phyloP scores from a whole-genome alignment of 1,139 yeast genomes.

The Kurtzmaniella quercitrusa region DNA sequence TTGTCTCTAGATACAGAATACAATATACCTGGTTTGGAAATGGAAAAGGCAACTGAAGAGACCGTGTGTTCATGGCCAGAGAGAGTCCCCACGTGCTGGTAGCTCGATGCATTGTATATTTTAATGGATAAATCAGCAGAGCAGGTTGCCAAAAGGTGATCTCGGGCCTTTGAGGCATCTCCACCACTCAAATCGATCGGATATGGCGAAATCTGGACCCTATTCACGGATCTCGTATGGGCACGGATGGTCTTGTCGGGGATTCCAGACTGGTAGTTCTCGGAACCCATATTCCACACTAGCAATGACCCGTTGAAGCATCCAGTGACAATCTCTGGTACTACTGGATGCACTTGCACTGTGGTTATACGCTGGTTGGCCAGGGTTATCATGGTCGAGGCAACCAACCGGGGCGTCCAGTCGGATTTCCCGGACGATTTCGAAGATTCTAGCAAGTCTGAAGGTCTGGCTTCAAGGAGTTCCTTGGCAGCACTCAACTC shows the following conservation, averaged over 20 bases:
- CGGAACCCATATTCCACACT: slow-evolving; percentile 62
- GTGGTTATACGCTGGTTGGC: slow-evolving; percentile 54
- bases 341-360: slow-evolving; percentile 67
- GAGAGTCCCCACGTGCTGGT: slow-evolving; percentile 58
- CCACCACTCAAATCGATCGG: slow-evolving; percentile 25
- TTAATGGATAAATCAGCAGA: slow-evolving; percentile 73
- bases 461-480: slow-evolving; percentile 34
- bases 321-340: slow-evolving; percentile 64
- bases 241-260: slow-evolving; percentile 70
- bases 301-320: slow-evolving; percentile 72
- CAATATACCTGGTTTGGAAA: slow-evolving; percentile 34
- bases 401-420: slow-evolving; percentile 69
- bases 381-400: slow-evolving; percentile 52
- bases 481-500: slow-evolving; percentile 39
- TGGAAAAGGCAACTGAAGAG: slow-evolving; percentile 55
- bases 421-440: slow-evolving; percentile 33
- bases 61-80: slow-evolving; percentile 92
- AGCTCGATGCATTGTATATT: slow-evolving; percentile 59
- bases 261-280: slow-evolving; percentile 46
- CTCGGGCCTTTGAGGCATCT: slow-evolving; percentile 5
- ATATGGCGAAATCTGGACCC: slow-evolving; percentile 48
- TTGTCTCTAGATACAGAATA: slow-evolving; percentile 78
- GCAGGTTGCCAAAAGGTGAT: slow-evolving; percentile 48
- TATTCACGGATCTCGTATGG: slow-evolving; percentile 69
- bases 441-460: background rate